Percentiles rank a stretch among this genome's conserved stretches.
phyloP scores from a whole-genome alignment of 352 stramenopile species.

The Pythium aphanidermatum region DNA sequence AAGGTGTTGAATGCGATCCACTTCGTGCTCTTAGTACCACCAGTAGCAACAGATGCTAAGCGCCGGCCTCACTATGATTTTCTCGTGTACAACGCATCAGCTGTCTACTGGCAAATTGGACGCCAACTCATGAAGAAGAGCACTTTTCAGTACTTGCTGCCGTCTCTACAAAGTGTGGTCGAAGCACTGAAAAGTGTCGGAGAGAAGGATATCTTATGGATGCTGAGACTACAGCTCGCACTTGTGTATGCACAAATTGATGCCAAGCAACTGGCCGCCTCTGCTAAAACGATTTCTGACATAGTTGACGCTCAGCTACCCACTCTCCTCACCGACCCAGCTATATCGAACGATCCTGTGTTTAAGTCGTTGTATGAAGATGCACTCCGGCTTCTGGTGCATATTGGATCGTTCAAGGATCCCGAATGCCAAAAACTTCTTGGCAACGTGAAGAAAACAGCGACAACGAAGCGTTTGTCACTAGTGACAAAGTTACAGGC shows the following conservation, averaged over 20 bases:
- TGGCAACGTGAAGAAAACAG: conserved; percentile 44
- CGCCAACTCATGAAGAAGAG: conserved; percentile 77
- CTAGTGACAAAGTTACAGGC: conserved; percentile 63
- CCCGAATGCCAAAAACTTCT: conserved; percentile 70
- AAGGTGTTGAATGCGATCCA: conserved; percentile 69
- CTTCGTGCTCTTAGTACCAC: conserved; percentile 66
- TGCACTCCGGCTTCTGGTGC: conserved; percentile 55
- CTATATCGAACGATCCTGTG: conserved; percentile 13
- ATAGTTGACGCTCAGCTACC: conserved; percentile 55
- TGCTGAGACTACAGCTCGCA: conserved; percentile 50
- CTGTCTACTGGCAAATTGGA: conserved; percentile 83
- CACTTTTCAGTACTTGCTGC: conserved; percentile 66
- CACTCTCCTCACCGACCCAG: conserved; percentile 29
- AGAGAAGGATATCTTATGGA: conserved; percentile 71
- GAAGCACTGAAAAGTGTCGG: conserved; percentile 63
- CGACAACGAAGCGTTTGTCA: conserved; percentile 30
- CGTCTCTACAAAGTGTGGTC: conserved; percentile 53
- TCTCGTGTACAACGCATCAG: conserved; percentile 88
- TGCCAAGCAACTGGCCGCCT: conserved; percentile 40
- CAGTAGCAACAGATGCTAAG: conserved; percentile 51
- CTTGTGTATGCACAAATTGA: conserved; percentile 72
- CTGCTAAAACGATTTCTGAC: conserved; percentile 60
- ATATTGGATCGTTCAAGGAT: conserved; percentile 71
- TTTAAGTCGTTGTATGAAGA: conserved; percentile 53
- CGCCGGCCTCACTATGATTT: conserved; percentile 83